A percentile compares a stretch with the other conserved stretches of the same genome.
These are phyloP conservation scores for Morella rubra DNA, from an alignment of 306 rosid species.

Conservation along the genomic window DNA sequence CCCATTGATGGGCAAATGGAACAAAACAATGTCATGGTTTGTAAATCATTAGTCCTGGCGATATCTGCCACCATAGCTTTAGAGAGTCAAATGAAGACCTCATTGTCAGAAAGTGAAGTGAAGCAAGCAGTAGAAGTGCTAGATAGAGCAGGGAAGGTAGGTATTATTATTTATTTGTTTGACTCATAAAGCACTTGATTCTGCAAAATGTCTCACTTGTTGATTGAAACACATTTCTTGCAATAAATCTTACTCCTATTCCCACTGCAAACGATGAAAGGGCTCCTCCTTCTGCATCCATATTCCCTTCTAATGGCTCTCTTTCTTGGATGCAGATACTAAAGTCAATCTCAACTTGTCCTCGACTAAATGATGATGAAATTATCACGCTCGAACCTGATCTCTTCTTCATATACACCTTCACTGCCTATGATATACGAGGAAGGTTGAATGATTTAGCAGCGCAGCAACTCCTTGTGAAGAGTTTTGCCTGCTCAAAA, in stretches of 20 bases:
- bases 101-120: slow-evolving; percentile 67
- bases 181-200: slow-evolving; percentile 10
- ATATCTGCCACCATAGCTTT: slow-evolving; percentile 73
- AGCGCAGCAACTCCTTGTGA: slow-evolving; percentile 59
- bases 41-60: slow-evolving; percentile 67
- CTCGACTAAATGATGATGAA: slow-evolving; percentile 39
- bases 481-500: slow-evolving; percentile 62
- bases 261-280: neutral
- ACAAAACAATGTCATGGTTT: slow-evolving; percentile 53
- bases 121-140: slow-evolving; percentile 64
- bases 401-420: slow-evolving; percentile 61
- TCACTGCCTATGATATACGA: slow-evolving; percentile 66
- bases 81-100: slow-evolving; percentile 57
- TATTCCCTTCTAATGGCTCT: slow-evolving; percentile 17
- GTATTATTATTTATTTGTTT: slow-evolving; percentile 14
- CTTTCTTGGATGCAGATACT: slow-evolving; percentile 61
- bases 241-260: neutral
- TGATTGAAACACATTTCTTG: neutral
- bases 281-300: slow-evolving; percentile 3
- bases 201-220: slow-evolving; percentile 4
- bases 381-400: slow-evolving; percentile 51
- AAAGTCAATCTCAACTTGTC: slow-evolving; percentile 54
- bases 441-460: slow-evolving; percentile 73
- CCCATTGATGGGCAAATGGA: slow-evolving; percentile 49
- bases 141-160: slow-evolving; percentile 89